Evolutionary conservation across 495 filamentous ascomycete species (phyloP), one percentile per base, ranked within the genome.

Genomic region (Trichoderma orchidacearum): DNA sequence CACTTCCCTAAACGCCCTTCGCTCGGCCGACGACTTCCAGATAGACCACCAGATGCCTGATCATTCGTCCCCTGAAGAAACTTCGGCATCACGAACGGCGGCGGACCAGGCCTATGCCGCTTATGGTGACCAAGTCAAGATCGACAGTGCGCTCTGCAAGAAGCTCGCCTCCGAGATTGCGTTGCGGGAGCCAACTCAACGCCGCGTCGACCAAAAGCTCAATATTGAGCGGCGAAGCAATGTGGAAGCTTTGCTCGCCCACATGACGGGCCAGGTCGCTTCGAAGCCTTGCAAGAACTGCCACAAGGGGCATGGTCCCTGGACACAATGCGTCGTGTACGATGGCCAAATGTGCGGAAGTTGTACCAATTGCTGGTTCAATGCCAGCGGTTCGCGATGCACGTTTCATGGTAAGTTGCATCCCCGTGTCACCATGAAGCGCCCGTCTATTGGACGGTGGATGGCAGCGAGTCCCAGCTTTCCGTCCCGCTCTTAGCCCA

Each of bases 311-410:
- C 73, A 77, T 29, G 74, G 74, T 0, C 74, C 74, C 1, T 77
- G 74, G 74, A 72, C 64, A 1, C 68, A 60, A 15, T 77, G 74
- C 56, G 64, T 77, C 27, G 55, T 77, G 9, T 70, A 75, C 27
- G 71, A 76, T 27, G 74, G 74, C 7, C 73, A 77, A 61, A 75
- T 77, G 72, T 77, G 74, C 32, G 73, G 73, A 4, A 76, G 73
- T 41, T 77, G 74, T 51, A 71, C 74, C 35, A 77, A 77, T 56
- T 77, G 74, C 57, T 77, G 74, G 74, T 77, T 76, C 55, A 77
- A 77, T 30, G 74, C 74, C 6, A 74, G 71, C 15, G 74, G 74
- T 13, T 70, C 74, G 3, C 58, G 74, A 21, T 77, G 74, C 53
- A 75, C 73, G n/a, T 76, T 77, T 41, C 74, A 77, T 34, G 73